These are phyloP conservation scores for Madurella fahalii DNA, from an alignment of 2,329 filamentous ascomycete genomes.

Conservation along the genomic window DNA sequence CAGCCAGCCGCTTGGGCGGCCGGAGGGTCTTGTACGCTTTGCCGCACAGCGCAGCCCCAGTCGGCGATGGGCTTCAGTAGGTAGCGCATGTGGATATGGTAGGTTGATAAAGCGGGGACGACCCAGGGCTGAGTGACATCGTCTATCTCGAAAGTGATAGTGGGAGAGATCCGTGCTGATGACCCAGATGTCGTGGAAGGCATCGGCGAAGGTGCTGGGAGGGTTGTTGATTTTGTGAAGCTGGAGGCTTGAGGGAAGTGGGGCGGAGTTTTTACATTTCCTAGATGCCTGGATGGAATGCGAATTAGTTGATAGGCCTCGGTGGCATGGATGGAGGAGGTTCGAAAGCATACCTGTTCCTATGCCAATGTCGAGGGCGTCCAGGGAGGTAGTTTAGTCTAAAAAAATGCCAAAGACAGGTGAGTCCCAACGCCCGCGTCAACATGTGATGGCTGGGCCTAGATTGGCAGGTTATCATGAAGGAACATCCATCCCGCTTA, in stretches of 20 bases:
- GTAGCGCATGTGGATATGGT: constrained; percentile 32
- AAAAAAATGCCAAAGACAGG: neutral
- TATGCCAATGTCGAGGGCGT: constrained; percentile 11
- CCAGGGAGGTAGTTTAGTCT: neutral
- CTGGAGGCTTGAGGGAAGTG: too few relatives aligned
- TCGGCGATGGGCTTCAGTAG: constrained; percentile 28
- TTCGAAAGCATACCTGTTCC: constrained; percentile 1
- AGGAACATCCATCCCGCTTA: neutral
- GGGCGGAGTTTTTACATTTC: neutral
- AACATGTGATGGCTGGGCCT: constrained; percentile 3
- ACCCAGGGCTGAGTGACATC: constrained; percentile 24
- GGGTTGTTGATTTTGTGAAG: neutral
- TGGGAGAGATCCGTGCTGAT: constrained; percentile 16
- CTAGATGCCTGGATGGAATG: constrained; percentile 2
- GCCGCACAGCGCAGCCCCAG: constrained; percentile 26
- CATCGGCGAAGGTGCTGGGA: constrained; percentile 6
- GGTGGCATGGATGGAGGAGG: too few relatives aligned
- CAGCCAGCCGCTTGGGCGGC: constrained; percentile 50
- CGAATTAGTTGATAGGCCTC: neutral
- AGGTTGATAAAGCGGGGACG: constrained; percentile 20
- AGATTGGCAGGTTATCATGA: neutral
- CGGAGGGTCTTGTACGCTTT: constrained; percentile 38
- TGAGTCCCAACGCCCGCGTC: neutral
- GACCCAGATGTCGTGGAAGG: neutral
- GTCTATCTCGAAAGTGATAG: constrained; percentile 28